phyloP scores from a whole-genome alignment of 1,284 basidiomycete species.

The Pholiota adiposa region DNA sequence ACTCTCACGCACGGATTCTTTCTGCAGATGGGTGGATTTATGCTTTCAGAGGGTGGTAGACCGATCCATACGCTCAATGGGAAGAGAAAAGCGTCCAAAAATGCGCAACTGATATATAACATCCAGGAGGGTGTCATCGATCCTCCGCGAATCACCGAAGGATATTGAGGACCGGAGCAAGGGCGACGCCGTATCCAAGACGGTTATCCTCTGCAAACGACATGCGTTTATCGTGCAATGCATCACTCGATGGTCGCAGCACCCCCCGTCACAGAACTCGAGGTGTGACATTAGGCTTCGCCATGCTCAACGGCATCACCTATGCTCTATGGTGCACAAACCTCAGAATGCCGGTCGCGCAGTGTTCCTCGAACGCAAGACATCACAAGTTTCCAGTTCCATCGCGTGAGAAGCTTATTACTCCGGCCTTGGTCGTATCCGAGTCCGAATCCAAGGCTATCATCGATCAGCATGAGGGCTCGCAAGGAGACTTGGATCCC shows the following conservation, averaged over 20 bases:
- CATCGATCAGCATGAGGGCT: too few relatives aligned
- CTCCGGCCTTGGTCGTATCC: background rate
- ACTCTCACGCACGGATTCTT: constrained; percentile 15
- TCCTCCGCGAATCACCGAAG: constrained; percentile 16
- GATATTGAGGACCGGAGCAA: constrained; percentile 32
- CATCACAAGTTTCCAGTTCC: background rate
- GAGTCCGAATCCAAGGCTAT: too few relatives aligned
- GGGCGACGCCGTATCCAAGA: constrained; percentile 28
- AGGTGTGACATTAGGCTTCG: constrained; percentile 17
- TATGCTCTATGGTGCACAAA: constrained; percentile 30
- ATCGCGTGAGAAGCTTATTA: background rate
- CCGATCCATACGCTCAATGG: background rate
- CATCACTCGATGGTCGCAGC: constrained; percentile 20
- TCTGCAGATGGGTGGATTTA: constrained; percentile 33
- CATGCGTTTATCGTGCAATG: constrained; percentile 35
- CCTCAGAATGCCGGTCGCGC: constrained; percentile 24
- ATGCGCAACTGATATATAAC: background rate
- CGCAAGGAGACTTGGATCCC: too few relatives aligned
- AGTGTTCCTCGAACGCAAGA: background rate
- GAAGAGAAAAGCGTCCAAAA: background rate
- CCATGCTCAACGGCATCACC: constrained; percentile 23
- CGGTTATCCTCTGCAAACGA: constrained; percentile 28
- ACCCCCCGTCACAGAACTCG: constrained; percentile 27
- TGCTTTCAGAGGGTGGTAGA: constrained; percentile 5
- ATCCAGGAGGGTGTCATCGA: constrained; percentile 1